A percentile compares a stretch with the other conserved stretches of the same genome.
These are phyloP conservation scores for Fusarium incarnatum DNA, from an alignment of 2,329 filamentous ascomycete genomes.

Conservation along the genomic window DNA sequence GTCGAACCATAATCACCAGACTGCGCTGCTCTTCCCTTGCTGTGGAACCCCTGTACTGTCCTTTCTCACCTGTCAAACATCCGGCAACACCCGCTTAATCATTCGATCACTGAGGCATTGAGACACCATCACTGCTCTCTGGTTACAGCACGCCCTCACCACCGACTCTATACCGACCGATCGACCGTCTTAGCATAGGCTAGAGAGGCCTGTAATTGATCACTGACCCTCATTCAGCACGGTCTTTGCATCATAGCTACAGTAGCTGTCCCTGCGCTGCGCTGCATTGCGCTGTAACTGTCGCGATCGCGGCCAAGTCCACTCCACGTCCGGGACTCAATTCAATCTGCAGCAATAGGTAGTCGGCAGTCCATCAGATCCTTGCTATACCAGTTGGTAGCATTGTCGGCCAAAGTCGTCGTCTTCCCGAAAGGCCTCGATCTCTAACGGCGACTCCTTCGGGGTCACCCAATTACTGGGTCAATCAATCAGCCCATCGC, in stretches of 20 bases:
- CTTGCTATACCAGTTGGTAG: conserved; percentile 25
- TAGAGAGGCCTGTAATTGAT: conserved; percentile 17
- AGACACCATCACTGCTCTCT: conserved; percentile 27
- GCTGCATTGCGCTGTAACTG: conserved; percentile 13
- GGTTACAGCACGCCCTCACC: conserved; percentile 26
- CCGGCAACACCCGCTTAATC: conserved; percentile 46
- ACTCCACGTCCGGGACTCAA: conserved; percentile 19
- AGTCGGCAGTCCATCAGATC: conserved; percentile 14
- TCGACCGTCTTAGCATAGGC: conserved; percentile 8
- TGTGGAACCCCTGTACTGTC: conserved; percentile 37
- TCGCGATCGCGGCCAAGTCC: conserved; percentile 30
- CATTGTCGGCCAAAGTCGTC: conserved; percentile 34
- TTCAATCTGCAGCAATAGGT: conserved; percentile 18
- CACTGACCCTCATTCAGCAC: conserved; percentile 12
- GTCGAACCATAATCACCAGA: conserved; percentile 45
- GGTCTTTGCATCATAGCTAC: background rate
- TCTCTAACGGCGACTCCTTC: conserved; percentile 39
- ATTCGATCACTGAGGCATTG: conserved; percentile 39
- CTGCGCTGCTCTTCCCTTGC: conserved; percentile 33
- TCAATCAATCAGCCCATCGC: conserved; percentile 47
- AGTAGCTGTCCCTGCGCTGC: background rate
- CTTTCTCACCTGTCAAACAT: conserved; percentile 37
- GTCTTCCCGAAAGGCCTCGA: conserved; percentile 41
- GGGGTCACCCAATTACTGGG: conserved; percentile 39
- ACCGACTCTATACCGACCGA: conserved; percentile 17